Conservation (phyloP, 148 eudicot genomes). For the Camellia sinensis region DNA sequence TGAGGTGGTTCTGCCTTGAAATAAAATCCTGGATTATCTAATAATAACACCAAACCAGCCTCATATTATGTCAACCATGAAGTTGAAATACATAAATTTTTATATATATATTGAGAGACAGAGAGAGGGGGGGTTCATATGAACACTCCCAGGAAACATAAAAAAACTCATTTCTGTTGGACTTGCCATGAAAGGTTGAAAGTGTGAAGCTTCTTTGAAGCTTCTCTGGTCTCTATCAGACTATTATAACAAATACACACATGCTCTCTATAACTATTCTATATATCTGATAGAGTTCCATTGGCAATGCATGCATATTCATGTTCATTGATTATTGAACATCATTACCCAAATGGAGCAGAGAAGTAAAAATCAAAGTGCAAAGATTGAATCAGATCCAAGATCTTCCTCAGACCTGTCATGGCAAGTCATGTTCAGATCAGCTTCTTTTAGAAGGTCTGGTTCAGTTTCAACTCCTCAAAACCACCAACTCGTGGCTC, state of each 20-base stretch:
- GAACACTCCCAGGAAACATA: neutral
- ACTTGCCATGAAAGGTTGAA: neutral
- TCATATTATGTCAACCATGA: neutral
- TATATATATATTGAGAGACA: too few relatives aligned
- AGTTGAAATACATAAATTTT: neutral
- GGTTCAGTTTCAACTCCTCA: constrained; percentile 20
- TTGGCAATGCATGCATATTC: neutral
- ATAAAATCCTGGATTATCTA: neutral
- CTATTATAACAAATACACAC: neutral
- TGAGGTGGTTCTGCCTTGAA: neutral
- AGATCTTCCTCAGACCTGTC: neutral
- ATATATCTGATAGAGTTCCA: neutral
- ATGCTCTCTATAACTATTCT: neutral
- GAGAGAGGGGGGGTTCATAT: neutral
- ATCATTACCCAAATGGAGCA: neutral
- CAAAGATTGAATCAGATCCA: neutral
- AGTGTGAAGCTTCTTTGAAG: neutral
- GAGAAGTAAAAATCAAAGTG: neutral
- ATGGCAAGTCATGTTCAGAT: constrained; percentile 38
- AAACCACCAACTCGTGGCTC: neutral
- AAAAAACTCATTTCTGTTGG: neutral
- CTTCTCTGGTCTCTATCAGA: neutral
- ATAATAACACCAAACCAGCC: neutral
- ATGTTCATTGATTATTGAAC: neutral
- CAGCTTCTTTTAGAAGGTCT: constrained; percentile 56